phyloP scores from a whole-genome alignment of 1,139 yeast genomes.

The Sugiyamaella japonica region DNA sequence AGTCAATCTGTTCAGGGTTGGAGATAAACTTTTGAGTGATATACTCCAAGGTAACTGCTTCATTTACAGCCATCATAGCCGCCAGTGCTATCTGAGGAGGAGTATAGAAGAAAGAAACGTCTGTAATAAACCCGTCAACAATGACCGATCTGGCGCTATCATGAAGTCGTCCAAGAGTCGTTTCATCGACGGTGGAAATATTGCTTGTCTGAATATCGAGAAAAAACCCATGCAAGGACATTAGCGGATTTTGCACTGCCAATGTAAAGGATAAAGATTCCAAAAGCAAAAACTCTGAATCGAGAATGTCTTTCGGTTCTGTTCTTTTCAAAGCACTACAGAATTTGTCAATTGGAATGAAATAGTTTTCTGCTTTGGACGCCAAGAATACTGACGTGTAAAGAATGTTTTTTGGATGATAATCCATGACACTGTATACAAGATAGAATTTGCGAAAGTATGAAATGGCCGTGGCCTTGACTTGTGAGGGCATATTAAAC shows the following conservation, averaged over 20 bases:
- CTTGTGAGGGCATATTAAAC: conserved; percentile 63
- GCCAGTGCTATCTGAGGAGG: conserved; percentile 97
- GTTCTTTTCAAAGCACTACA: conserved; percentile 66
- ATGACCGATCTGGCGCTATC: conserved; percentile 68
- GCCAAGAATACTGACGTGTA: conserved; percentile 86
- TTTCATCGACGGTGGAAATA: conserved; percentile 1
- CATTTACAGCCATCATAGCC: conserved; percentile 67
- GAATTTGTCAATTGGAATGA: conserved; percentile 82
- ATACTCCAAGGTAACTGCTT: conserved; percentile 63
- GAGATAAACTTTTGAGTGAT: conserved; percentile 55
- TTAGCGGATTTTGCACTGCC: conserved; percentile 82
- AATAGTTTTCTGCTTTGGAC: conserved; percentile 88
- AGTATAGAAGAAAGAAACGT: conserved; percentile 71
- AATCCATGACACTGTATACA: conserved; percentile 76
- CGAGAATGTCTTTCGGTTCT: conserved; percentile 62
- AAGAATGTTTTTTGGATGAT: conserved; percentile 79
- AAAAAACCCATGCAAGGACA: conserved; percentile 88
- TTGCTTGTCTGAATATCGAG: conserved; percentile 73
- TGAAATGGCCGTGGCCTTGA: conserved; percentile 78
- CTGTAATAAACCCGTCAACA: conserved; percentile 67
- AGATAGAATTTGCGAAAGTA: conserved; percentile 82
- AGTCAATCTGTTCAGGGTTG: conserved; percentile 20
- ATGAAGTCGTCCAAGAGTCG: conserved; percentile 46
- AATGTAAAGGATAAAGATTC: conserved; percentile 77
- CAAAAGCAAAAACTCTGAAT: conserved; percentile 73